Conservation (phyloP, 768 basidiomycete species). For the Tephrocybe sp. region DNA sequence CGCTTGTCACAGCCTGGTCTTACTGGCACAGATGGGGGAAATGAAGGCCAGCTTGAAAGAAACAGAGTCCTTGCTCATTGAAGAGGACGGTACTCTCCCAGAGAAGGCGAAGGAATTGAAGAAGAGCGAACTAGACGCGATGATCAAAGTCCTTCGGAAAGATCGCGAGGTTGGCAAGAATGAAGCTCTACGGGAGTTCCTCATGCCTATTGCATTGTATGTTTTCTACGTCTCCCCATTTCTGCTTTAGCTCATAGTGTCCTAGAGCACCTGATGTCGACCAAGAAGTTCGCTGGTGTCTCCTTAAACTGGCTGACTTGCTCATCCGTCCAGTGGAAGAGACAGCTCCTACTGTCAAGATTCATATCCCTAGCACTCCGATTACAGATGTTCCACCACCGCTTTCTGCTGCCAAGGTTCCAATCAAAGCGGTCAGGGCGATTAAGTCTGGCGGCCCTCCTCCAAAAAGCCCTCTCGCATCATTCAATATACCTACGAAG, state of each 20-base stretch:
- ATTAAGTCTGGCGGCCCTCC: conserved; percentile 36
- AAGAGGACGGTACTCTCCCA: conserved; percentile 76
- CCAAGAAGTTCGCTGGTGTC: conserved; percentile 86
- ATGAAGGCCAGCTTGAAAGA: conserved; percentile 78
- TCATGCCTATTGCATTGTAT: conserved; percentile 83
- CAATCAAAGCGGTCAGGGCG: conserved; percentile 38
- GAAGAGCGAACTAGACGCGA: conserved; percentile 78
- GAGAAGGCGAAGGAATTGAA: conserved; percentile 73
- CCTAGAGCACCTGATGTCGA: conserved; percentile 72
- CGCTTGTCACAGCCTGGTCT: conserved; percentile 82
- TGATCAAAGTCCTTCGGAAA: conserved; percentile 86
- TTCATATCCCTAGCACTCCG: conserved; percentile 76
- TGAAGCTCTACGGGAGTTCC: conserved; percentile 70
- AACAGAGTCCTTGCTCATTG: conserved; percentile 73
- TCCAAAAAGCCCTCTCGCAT: conserved; percentile 37
- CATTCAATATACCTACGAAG: conserved; percentile 45
- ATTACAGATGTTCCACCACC: conserved; percentile 58
- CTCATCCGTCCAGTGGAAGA: conserved; percentile 83
- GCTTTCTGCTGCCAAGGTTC: conserved; percentile 50
- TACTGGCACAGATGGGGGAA: conserved; percentile 87
- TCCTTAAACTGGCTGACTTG: conserved; percentile 89
- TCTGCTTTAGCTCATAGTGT: conserved; percentile 6
- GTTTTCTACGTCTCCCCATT: conserved; percentile 25
- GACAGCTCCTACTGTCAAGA: conserved; percentile 79
- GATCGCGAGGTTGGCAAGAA: conserved; percentile 83